A percentile compares a stretch with the other conserved stretches of the same genome.
These are phyloP conservation scores for Microcyclosporella mali DNA, from an alignment of 2,329 filamentous ascomycete species.

Conservation along the genomic window DNA sequence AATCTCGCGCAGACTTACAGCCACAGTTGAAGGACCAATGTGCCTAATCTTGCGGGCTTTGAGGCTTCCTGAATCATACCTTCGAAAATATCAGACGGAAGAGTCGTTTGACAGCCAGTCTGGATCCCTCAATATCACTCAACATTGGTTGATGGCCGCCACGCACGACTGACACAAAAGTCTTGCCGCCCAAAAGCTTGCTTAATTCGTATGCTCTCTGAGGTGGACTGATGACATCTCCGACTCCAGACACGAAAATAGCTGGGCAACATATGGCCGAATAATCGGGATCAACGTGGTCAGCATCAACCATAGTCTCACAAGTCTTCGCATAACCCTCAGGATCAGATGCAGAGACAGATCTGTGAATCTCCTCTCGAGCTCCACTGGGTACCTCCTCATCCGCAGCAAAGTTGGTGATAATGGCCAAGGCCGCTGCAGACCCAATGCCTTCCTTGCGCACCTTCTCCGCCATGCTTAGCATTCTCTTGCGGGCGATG, in stretches of 20 bases:
- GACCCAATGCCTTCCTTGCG: conserved; percentile 6
- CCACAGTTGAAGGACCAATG: too few species aligned
- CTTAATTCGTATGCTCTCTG: conserved; percentile 1
- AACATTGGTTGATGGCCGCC: conserved; percentile 12
- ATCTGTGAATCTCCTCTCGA: background rate
- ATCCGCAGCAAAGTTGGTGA: conserved; percentile 7
- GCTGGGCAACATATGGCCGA: conserved; percentile 5
- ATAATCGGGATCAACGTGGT: conserved; percentile 8
- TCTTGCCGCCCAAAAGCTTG: conserved; percentile 3
- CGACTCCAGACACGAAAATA: conserved; percentile 6
- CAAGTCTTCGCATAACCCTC: conserved; percentile 11
- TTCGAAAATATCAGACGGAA: too few species aligned
- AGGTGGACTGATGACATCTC: conserved; percentile 8
- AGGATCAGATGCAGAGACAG: conserved; percentile 5
- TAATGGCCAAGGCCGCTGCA: conserved; percentile 4
- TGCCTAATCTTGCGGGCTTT: too few species aligned
- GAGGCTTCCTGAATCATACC: too few species aligned
- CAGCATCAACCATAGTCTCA: conserved; percentile 5
- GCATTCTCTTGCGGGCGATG: conserved; percentile 7
- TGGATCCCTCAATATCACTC: conserved; percentile 6
- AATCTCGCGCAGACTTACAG: conserved; percentile 6
- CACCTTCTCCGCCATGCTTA: conserved; percentile 5
- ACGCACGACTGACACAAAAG: conserved; percentile 3
- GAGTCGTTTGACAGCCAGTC: background rate
- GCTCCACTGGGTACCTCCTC: too few species aligned